phyloP scores from a whole-genome alignment of 2,329 filamentous ascomycete species.

The Annulohypoxylon truncatum region DNA sequence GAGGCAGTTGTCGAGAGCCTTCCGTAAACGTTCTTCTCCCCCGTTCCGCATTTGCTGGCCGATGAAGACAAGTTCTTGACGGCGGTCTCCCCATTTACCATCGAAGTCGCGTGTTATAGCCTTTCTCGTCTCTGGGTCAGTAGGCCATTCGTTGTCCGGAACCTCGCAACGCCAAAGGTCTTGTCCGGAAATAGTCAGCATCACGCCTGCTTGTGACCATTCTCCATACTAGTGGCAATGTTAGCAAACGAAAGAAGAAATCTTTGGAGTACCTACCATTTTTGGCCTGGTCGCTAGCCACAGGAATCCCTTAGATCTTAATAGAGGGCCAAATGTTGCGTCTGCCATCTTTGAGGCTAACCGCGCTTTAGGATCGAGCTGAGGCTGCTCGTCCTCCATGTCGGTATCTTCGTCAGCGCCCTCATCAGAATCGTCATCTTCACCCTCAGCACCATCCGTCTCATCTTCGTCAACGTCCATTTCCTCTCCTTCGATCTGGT shows the following conservation, averaged over 20 bases:
- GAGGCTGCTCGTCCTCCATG: constrained; percentile 45
- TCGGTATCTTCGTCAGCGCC: constrained; percentile 44
- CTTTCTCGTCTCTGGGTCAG: constrained; percentile 60
- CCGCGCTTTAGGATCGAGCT: constrained; percentile 50
- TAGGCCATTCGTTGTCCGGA: constrained; percentile 62
- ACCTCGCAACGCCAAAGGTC: constrained; percentile 70
- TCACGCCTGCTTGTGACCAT: constrained; percentile 73
- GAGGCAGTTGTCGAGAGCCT: constrained; percentile 69
- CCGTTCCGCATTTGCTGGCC: constrained; percentile 70
- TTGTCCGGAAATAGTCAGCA: constrained; percentile 69
- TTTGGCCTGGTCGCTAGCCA: constrained; percentile 69
- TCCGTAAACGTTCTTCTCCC: constrained; percentile 57
- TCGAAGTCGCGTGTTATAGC: constrained; percentile 63
- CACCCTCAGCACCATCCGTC: constrained; percentile 50
- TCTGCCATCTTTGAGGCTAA: constrained; percentile 67
- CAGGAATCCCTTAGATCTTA: constrained; percentile 72
- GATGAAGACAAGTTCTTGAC: constrained; percentile 80
- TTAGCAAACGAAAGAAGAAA: constrained; percentile 10
- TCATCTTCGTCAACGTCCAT: constrained; percentile 48
- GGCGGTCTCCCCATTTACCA: constrained; percentile 74
- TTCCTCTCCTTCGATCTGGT: constrained; percentile 49
- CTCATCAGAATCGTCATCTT: constrained; percentile 47
- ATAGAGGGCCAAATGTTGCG: constrained; percentile 64
- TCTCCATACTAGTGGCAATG: constrained; percentile 58
- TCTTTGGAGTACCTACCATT: constrained; percentile 46